Evolutionary conservation across 1,284 basidiomycete species (phyloP).

Genomic region (Rhodofomes roseus): DNA sequence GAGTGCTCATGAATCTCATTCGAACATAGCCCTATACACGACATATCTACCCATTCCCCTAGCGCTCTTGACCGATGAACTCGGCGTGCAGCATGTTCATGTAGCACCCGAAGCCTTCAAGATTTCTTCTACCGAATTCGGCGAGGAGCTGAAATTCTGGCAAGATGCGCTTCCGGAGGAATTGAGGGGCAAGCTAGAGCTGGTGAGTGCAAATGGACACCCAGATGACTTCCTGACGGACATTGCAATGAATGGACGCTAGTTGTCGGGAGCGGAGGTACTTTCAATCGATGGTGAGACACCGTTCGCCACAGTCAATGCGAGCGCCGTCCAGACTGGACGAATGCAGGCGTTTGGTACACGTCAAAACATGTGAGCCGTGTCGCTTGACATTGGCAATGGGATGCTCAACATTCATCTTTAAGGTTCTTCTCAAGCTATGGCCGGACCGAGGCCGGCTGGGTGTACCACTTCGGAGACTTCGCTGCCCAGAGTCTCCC

Average conservation of each 20-base stretch:
- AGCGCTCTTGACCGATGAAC: constrained; percentile 42
- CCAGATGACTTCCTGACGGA: not conserved
- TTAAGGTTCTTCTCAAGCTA: constrained; percentile 40
- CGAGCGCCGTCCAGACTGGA: constrained; percentile 44
- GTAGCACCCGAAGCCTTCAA: constrained; percentile 57
- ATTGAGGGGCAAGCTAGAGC: constrained; percentile 44
- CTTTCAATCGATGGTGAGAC: constrained; percentile 49
- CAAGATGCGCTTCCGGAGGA: constrained; percentile 46
- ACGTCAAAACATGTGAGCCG: constrained; percentile 41
- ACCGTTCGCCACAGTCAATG: constrained; percentile 51
- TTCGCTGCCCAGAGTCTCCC: constrained; percentile 59
- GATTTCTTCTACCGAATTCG: constrained; percentile 50
- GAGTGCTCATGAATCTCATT: too few relatives aligned
- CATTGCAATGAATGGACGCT: not conserved
- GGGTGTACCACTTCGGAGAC: constrained; percentile 59
- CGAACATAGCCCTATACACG: constrained; percentile 37
- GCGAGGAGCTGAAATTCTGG: constrained; percentile 51
- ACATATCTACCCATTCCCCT: constrained; percentile 54
- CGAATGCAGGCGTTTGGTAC: constrained; percentile 43
- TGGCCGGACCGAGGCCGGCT: constrained; percentile 34
- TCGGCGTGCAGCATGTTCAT: constrained; percentile 45
- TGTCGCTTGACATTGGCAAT: not conserved
- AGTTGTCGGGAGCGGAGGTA: constrained; percentile 56
- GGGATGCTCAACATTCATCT: not conserved
- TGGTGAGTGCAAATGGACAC: constrained; percentile 35